These are phyloP conservation scores for Melanogaster broomeanus DNA, from an alignment of 768 basidiomycete species.

Conservation along the genomic window DNA sequence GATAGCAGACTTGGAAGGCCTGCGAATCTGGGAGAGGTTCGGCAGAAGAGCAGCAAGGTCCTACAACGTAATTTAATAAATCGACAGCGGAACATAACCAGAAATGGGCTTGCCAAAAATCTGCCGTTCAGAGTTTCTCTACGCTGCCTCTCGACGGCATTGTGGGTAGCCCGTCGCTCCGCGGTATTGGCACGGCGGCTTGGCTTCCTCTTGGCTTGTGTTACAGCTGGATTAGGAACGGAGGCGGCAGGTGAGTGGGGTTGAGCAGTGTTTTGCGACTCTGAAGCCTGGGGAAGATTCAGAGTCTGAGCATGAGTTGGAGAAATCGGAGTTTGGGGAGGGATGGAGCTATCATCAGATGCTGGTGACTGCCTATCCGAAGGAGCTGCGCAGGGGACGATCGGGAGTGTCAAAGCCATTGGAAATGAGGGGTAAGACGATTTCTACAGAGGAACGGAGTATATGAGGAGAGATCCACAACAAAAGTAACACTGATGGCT, in stretches of 20 bases:
- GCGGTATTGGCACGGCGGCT: constrained; percentile 92
- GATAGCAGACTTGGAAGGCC: constrained; percentile 95
- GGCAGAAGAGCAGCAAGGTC: constrained; percentile 91
- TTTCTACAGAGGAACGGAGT: constrained; percentile 15
- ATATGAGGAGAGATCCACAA: constrained; percentile 9
- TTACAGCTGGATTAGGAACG: constrained; percentile 20
- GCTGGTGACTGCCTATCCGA: constrained; percentile 40
- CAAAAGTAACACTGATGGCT: constrained; percentile 8
- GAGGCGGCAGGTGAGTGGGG: constrained; percentile 23
- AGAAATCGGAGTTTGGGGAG: constrained; percentile 52
- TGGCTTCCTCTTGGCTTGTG: constrained; percentile 76
- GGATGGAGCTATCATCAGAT: constrained; percentile 44
- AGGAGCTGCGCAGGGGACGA: constrained; percentile 41
- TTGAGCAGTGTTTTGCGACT: constrained; percentile 19
- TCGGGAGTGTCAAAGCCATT: constrained; percentile 42
- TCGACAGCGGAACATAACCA: constrained; percentile 7
- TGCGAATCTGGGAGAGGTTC: constrained; percentile 85
- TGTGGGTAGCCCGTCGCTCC: constrained; percentile 94
- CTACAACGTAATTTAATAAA: constrained; percentile 39
- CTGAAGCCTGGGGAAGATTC: constrained; percentile 34
- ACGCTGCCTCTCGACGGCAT: constrained; percentile 93
- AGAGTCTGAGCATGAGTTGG: constrained; percentile 37
- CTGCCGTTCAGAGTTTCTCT: constrained; percentile 91
- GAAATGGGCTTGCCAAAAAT: constrained; percentile 66
- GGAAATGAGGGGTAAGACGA: constrained; percentile 5